A percentile compares a stretch with the other conserved stretches of the same genome.
These are phyloP conservation scores for Coriolopsis trogii DNA, from an alignment of 1,284 basidiomycete genomes.

Conservation along the genomic window DNA sequence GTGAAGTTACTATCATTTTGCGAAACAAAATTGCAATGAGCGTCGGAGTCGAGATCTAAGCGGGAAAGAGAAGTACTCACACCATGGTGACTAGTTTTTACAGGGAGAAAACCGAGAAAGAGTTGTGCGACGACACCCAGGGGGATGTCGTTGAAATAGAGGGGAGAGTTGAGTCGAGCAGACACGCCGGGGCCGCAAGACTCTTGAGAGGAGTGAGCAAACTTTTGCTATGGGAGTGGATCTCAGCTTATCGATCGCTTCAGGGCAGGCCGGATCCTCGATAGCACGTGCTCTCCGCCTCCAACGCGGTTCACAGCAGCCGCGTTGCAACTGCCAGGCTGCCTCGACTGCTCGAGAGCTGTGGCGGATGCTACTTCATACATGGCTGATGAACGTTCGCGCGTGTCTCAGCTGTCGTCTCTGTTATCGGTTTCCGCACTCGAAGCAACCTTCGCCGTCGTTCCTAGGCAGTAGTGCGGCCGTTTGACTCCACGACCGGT, in stretches of 20 bases:
- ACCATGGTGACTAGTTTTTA: constrained; percentile 70
- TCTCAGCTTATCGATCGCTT: constrained; percentile 38
- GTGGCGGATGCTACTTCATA: too few relatives aligned
- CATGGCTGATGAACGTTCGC: too few relatives aligned
- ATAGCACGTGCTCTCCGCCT: constrained; percentile 17
- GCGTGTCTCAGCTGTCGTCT: background rate
- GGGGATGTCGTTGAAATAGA: constrained; percentile 26
- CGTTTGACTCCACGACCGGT: too few relatives aligned
- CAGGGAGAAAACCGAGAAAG: constrained; percentile 33
- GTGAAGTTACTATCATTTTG: constrained; percentile 76
- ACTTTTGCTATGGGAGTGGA: constrained; percentile 22
- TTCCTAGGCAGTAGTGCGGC: too few relatives aligned
- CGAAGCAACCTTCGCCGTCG: too few relatives aligned
- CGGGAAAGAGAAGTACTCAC: constrained; percentile 49
- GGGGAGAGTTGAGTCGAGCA: constrained; percentile 30
- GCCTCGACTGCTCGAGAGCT: constrained; percentile 8
- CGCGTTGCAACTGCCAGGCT: background rate
- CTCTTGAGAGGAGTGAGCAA: constrained; percentile 27
- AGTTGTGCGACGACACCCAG: constrained; percentile 26
- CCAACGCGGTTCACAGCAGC: background rate
- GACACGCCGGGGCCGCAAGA: constrained; percentile 33
- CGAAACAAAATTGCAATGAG: constrained; percentile 38
- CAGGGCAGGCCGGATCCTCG: constrained; percentile 32
- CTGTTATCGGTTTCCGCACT: background rate
- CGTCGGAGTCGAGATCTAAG: constrained; percentile 19